These are phyloP conservation scores for Solanum sejunctum DNA, from an alignment of 257 asterid genomes.

Conservation along the genomic window DNA sequence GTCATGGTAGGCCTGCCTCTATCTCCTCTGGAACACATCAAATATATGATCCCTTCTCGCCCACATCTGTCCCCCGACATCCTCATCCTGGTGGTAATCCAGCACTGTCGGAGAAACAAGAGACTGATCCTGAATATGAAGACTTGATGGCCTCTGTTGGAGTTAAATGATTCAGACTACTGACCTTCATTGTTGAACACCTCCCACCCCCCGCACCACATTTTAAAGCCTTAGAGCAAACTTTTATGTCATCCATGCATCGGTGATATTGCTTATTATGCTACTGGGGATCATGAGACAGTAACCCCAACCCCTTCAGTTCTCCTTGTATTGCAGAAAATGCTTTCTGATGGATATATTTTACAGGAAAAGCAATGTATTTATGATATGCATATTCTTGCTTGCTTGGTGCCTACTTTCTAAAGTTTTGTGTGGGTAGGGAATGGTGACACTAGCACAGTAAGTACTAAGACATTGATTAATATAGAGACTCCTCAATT, in stretches of 20 bases:
- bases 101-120: slow-evolving; percentile 30
- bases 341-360: neutral
- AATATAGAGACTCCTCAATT: neutral
- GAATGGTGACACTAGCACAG: neutral
- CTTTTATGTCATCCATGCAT: neutral
- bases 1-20: slow-evolving; percentile 29
- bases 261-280: neutral
- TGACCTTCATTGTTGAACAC: neutral
- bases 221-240: neutral
- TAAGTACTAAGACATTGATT: neutral
- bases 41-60: slow-evolving; percentile 72
- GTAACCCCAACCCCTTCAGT: neutral
- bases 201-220: neutral
- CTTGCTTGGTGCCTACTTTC: neutral
- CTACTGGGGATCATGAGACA: neutral
- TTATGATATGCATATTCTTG: neutral
- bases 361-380: neutral
- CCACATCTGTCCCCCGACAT: slow-evolving; percentile 37
- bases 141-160: slow-evolving; percentile 84
- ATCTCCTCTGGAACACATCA: slow-evolving; percentile 40
- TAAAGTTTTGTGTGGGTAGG: neutral
- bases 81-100: slow-evolving; percentile 31
- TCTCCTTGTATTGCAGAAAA: neutral
- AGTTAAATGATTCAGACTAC: slow-evolving; percentile 31
- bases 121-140: slow-evolving; percentile 71